Conservation (phyloP, 2,329 filamentous ascomycete genomes). For the Verticillium alfalfae region DNA sequence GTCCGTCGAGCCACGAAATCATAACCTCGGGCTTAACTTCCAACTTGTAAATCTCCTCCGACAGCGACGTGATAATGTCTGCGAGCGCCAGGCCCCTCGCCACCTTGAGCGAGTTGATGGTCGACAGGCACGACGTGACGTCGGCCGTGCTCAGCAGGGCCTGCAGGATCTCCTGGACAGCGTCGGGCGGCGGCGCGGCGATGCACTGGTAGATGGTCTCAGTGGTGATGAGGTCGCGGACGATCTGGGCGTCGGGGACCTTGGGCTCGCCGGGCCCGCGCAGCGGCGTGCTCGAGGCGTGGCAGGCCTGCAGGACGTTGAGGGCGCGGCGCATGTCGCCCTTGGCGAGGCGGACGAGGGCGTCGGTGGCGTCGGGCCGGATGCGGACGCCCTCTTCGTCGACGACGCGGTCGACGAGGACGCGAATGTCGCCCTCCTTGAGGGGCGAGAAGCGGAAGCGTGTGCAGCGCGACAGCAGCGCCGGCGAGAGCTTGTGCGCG, state of each 20-base stretch:
- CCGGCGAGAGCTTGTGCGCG: slow-evolving; percentile 93
- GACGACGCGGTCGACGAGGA: slow-evolving; percentile 83
- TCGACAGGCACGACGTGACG: slow-evolving; percentile 82
- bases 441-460: slow-evolving; percentile 92
- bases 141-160: slow-evolving; percentile 81
- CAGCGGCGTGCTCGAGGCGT: slow-evolving; percentile 80
- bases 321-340: slow-evolving; percentile 94
- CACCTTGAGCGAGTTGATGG: slow-evolving; percentile 81
- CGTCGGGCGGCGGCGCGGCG: slow-evolving; percentile 85
- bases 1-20: slow-evolving; percentile 83
- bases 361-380: slow-evolving; percentile 71
- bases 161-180: slow-evolving; percentile 77
- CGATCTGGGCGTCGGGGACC: slow-evolving; percentile 57
- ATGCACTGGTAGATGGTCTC: slow-evolving; percentile 98
- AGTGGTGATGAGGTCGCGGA: slow-evolving; percentile 75
- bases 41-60: slow-evolving; percentile 75
- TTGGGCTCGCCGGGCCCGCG: slow-evolving; percentile 55
- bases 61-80: slow-evolving; percentile 83
- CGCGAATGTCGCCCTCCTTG: slow-evolving; percentile 80
- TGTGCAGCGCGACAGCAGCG: slow-evolving; percentile 87
- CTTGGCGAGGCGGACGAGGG: slow-evolving; percentile 80
- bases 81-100: slow-evolving; percentile 83
- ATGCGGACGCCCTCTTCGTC: slow-evolving; percentile 84
- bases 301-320: slow-evolving; percentile 94
- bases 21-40: slow-evolving; percentile 84